Evolutionary conservation across 169 alveolate genomes (phyloP), one percentile per base, ranked within the genome.

Genomic region (Plasmodium yoelii): DNA sequence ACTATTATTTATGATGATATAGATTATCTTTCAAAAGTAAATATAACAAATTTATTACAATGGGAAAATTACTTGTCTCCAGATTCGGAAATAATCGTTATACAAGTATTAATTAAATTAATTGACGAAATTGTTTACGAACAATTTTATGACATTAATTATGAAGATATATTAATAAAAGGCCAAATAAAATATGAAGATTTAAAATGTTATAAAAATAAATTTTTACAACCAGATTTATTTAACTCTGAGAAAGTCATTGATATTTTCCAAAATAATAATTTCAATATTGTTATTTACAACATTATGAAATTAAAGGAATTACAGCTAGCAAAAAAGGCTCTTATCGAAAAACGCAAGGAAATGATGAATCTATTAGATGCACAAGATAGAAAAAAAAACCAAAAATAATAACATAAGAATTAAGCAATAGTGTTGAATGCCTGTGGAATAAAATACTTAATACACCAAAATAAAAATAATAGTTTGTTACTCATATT

Each of bases 71-170:
- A 68, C 55, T 61, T 82, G 49, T 82, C 90, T 53, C 47, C 61
- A 13, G 22, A 55, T 19, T 82, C 90, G 26, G 90, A 82, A 82
- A 61, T 61, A 56, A 56, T 69, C 1, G 86, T 82, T 12, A 12
- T 82, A 18, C 90, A 82, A 68, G 61, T 82, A 13, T 53, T 82
- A 82, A 82, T 65, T 42, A 82, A 82, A 82, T 68, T 82, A 56
- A 55, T 51, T 47, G 90, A 82, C 42, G 90, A 82, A 82, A 68
- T 82, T 69, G 67, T 82, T 67, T 82, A 82, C 59, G 73, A 69
- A 28, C 72, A 82, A 7, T 82, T 82, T 51, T 82, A 56, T 60
- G 67, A 82, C 69, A 56, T 82, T 39, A 61, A 82, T 82, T 82
- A 82, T 61, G 90, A 82, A 82, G 61, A 82, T 12, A 68, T 68